A percentile compares a stretch with the other conserved stretches of the same genome.
phyloP scores from a whole-genome alignment of 2,329 filamentous ascomycete species.

The Fusarium mangiferae region DNA sequence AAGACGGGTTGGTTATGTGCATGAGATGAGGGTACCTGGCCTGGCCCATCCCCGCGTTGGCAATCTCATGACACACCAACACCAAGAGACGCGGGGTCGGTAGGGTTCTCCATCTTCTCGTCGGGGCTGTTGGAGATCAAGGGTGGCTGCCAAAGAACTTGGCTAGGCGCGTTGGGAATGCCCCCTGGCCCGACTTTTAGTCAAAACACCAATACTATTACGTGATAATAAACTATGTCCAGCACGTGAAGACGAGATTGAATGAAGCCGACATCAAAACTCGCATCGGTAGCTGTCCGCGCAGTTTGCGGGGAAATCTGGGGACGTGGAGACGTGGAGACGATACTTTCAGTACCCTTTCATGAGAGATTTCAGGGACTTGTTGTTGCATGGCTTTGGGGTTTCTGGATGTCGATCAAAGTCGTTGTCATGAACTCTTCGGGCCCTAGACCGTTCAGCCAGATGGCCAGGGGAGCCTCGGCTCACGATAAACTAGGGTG shows the following conservation, averaged over 20 bases:
- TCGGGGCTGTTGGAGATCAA: conserved; percentile 37
- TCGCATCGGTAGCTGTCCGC: conserved; percentile 13
- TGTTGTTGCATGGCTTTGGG: conserved; percentile 1
- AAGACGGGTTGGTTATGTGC: conserved; percentile 4
- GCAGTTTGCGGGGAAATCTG: conserved; percentile 45
- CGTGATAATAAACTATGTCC: conserved; percentile 35
- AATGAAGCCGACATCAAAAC: conserved; percentile 15
- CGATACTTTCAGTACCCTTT: conserved; percentile 10
- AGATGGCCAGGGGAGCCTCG: conserved; percentile 17
- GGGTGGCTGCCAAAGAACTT: conserved; percentile 32
- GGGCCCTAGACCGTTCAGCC: conserved; percentile 5
- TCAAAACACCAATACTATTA: conserved; percentile 42
- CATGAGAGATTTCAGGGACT: conserved; percentile 19
- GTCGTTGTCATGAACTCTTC: conserved; percentile 20
- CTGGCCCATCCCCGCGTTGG: conserved; percentile 20
- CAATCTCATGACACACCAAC: conserved; percentile 38
- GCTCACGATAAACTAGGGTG: conserved; percentile 9
- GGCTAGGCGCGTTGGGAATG: conserved; percentile 22
- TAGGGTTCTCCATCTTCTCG: conserved; percentile 34
- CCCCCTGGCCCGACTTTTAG: conserved; percentile 34
- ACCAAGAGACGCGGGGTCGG: conserved; percentile 34
- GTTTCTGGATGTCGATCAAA: conserved; percentile 18
- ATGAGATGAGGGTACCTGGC: background rate
- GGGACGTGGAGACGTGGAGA: conserved; percentile 39
- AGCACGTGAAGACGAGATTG: conserved; percentile 37